Evolutionary conservation across 345 rosid species (phyloP).

Genomic region (Raphanus sativus): DNA sequence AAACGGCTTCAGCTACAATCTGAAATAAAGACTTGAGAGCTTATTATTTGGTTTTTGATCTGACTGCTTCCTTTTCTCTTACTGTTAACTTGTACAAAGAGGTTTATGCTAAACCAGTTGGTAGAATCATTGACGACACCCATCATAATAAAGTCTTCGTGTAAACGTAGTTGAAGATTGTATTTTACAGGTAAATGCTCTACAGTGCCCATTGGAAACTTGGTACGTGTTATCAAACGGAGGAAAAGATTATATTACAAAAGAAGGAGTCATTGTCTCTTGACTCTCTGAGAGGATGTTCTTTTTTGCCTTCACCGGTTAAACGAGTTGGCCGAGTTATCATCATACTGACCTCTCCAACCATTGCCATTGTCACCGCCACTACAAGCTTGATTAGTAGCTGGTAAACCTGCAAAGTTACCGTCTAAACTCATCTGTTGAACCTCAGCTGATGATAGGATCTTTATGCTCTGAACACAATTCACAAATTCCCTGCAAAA

Average conservation of each 20-base stretch:
- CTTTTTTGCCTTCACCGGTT: conserved; percentile 47
- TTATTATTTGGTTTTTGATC: not conserved
- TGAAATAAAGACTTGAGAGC: conserved; percentile 29
- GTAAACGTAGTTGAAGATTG: conserved; percentile 16
- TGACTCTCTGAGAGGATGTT: not conserved
- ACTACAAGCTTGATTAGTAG: conserved; percentile 74
- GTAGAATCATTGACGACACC: not conserved
- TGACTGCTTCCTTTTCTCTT: not conserved
- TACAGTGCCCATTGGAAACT: conserved; percentile 33
- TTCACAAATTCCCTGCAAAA: conserved; percentile 78
- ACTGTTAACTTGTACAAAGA: not conserved
- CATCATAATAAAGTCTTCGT: not conserved
- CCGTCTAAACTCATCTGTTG: conserved; percentile 93
- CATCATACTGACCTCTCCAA: conserved; percentile 79
- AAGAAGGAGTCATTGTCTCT: conserved; percentile 26
- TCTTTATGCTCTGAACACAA: conserved; percentile 83
- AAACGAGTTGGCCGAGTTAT: conserved; percentile 76
- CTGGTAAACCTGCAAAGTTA: conserved; percentile 59
- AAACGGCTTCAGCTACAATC: conserved; percentile 28
- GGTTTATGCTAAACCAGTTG: not conserved
- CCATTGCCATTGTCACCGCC: conserved; percentile 78
- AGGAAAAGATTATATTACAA: conserved; percentile 19
- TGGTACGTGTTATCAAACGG: conserved; percentile 16
- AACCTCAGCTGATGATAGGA: conserved; percentile 78
- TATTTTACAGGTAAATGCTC: conserved; percentile 36